phyloP scores from a whole-genome alignment of 768 basidiomycete genomes.

The Megacollybia marginata region DNA sequence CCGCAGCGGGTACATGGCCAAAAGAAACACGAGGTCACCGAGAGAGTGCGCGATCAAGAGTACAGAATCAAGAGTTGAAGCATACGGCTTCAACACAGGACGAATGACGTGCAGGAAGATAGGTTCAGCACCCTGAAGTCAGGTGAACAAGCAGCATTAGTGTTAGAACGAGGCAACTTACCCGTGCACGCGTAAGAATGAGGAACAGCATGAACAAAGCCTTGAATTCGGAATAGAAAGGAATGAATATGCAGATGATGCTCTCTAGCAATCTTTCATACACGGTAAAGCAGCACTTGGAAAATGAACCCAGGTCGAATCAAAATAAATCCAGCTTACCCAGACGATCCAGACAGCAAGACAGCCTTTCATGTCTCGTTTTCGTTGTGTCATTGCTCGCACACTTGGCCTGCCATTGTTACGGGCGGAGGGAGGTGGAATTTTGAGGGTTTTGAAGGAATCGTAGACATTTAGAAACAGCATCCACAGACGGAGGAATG shows the following conservation, averaged over 20 bases:
- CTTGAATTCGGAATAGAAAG: constrained; percentile 83
- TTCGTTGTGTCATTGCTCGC: constrained; percentile 65
- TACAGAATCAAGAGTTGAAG: constrained; percentile 52
- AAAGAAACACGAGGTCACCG: constrained; percentile 52
- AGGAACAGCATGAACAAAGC: constrained; percentile 66
- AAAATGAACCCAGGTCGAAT: constrained; percentile 5
- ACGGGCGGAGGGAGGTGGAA: constrained; percentile 45
- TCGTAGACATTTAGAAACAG: constrained; percentile 78
- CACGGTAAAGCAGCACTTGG: constrained; percentile 56
- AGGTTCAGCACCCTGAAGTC: constrained; percentile 74
- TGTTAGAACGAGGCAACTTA: constrained; percentile 24
- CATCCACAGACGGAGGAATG: constrained; percentile 59
- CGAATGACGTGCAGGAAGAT: constrained; percentile 76
- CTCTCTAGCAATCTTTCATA: constrained; percentile 65
- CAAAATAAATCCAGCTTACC: constrained; percentile 37
- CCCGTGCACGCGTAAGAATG: constrained; percentile 68
- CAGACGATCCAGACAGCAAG: constrained; percentile 82
- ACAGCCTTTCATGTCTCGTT: constrained; percentile 80
- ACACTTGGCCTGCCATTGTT: constrained; percentile 57
- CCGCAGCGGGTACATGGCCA: constrained; percentile 13
- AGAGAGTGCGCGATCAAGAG: constrained; percentile 55
- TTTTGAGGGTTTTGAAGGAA: constrained; percentile 76
- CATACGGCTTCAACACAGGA: constrained; percentile 72
- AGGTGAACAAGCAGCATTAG: neutral
- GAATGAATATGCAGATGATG: constrained; percentile 62